Evolutionary conservation across 1,139 yeast genomes (phyloP), one percentile per base, ranked within the genome.

Genomic region (Nakaseomyces kungkrabaensis): DNA sequence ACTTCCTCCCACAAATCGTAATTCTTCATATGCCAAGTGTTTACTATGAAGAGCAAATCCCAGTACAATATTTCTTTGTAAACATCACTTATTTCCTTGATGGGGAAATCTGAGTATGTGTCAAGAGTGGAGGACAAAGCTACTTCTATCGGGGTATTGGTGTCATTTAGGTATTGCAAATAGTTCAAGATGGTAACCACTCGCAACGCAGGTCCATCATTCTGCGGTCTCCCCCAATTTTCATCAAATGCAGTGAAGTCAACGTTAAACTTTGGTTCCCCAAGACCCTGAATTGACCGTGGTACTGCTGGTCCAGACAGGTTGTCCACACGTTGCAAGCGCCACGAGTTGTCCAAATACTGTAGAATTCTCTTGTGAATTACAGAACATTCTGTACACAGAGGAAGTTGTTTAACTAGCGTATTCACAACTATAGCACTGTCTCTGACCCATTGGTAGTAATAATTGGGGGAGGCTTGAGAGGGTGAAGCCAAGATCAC

Each of bases 1-100:
- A 85, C 72, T 67, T 92, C 98, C 69, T 92, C 98, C 98, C 98
- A 92, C 48, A 90, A 71, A 68, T 92, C 98, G 69, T 86, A 92
- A 13, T 89, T 84, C 3, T 69, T 67, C 26, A 68, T 63, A 9
- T 70, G 59, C 97, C 97, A 90, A 58, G 77, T 73, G n/a, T 67
- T 61, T 31, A 76, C 60, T 22, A 85, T 75, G 58, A 82, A 92
- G 46, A 72, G 69, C 59, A 90, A 75, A 68, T 92, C 97, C 2
- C 84, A 82, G 59, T 78, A 79, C 25, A 90, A 60, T 8, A 87
- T 71, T 34, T 77, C 69, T 9, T 70, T 56, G 61, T 77, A 84
- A 24, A 84, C 65, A 48, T 62, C 61, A 10, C 47, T 40, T 17
- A 58, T 62, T 33, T 59, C 58, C 22, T 17, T 17, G 36, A 62